Evolutionary conservation across 441 rosid species (phyloP).

Genomic region (Adansonia grandidieri): DNA sequence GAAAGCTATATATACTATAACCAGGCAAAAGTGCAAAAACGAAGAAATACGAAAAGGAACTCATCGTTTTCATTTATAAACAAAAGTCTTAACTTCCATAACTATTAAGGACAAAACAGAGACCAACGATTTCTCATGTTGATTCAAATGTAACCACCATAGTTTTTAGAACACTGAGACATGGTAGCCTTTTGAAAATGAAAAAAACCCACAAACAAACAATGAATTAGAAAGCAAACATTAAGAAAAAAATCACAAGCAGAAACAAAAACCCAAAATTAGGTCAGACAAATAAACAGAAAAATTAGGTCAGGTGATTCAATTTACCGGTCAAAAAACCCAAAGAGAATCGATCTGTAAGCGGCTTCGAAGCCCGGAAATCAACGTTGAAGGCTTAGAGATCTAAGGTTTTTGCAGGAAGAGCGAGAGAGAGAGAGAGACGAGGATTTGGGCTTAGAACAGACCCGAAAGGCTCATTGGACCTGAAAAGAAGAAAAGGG

Average conservation of each 20-base stretch:
- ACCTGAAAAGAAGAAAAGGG: constrained; percentile 20
- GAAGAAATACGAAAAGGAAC: background rate
- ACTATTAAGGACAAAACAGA: background rate
- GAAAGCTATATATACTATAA: background rate
- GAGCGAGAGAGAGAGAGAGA: background rate
- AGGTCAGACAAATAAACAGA: background rate
- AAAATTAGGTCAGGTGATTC: constrained; percentile 1
- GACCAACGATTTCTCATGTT: background rate
- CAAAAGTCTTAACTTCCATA: background rate
- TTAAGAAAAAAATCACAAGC: background rate
- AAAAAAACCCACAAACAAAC: background rate
- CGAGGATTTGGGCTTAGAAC: constrained; percentile 38
- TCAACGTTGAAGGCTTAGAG: constrained; percentile 18
- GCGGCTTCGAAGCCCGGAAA: constrained; percentile 24
- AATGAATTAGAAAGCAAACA: background rate
- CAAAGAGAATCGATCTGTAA: constrained; percentile 14
- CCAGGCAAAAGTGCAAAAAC: background rate
- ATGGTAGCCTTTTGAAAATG: background rate
- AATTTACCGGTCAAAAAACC: constrained; percentile 26
- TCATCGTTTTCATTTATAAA: background rate
- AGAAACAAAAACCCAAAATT: background rate
- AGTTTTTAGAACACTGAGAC: background rate
- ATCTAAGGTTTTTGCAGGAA: constrained; percentile 35
- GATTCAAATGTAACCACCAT: background rate
- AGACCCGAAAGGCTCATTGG: constrained; percentile 41